A percentile compares a stretch with the other conserved stretches of the same genome.
Evolutionary conservation across 345 rosid genomes (phyloP).

Genomic region (Salix purpurea): DNA sequence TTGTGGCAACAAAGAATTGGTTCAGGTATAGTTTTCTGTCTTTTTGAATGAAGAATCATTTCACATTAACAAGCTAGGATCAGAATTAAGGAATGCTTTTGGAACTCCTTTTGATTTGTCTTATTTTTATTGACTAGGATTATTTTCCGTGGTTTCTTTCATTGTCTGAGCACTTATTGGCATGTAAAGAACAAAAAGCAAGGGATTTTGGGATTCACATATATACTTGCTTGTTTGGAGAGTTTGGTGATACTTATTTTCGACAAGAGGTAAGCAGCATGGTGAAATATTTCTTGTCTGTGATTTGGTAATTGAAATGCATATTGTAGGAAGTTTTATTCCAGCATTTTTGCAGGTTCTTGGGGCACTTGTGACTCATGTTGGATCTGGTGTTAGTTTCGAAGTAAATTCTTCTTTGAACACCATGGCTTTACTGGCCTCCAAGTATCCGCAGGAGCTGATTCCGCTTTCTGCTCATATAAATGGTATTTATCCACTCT

Average conservation of each 20-base stretch:
- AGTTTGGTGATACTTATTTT: slow-evolving; percentile 51
- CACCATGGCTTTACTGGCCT: slow-evolving; percentile 53
- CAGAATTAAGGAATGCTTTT: slow-evolving; percentile 1
- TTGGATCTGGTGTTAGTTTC: slow-evolving; percentile 66
- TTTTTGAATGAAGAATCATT: slow-evolving; percentile 2
- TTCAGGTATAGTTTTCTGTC: slow-evolving; percentile 41
- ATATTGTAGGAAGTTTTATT: slow-evolving; percentile 3
- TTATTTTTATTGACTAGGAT: slow-evolving; percentile 42
- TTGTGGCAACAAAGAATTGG: slow-evolving; percentile 57
- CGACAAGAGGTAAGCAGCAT: slow-evolving; percentile 64
- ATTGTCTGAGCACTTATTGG: slow-evolving; percentile 61
- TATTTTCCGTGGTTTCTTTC: slow-evolving; percentile 64
- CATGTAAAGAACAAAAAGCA: slow-evolving; percentile 74
- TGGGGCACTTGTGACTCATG: slow-evolving; percentile 74
- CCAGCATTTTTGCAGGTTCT: slow-evolving; percentile 51
- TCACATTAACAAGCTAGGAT: slow-evolving; percentile 8
- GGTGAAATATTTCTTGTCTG: not conserved
- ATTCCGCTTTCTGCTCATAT: slow-evolving; percentile 72
- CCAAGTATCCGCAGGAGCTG: slow-evolving; percentile 53
- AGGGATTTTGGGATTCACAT: slow-evolving; percentile 63
- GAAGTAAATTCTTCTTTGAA: slow-evolving; percentile 78
- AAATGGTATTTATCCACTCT: slow-evolving; percentile 46
- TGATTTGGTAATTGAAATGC: not conserved
- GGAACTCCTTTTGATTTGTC: slow-evolving; percentile 6
- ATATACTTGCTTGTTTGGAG: slow-evolving; percentile 62